Conservation (phyloP, 2,329 filamentous ascomycete species). For the Colletotrichum sp. region DNA sequence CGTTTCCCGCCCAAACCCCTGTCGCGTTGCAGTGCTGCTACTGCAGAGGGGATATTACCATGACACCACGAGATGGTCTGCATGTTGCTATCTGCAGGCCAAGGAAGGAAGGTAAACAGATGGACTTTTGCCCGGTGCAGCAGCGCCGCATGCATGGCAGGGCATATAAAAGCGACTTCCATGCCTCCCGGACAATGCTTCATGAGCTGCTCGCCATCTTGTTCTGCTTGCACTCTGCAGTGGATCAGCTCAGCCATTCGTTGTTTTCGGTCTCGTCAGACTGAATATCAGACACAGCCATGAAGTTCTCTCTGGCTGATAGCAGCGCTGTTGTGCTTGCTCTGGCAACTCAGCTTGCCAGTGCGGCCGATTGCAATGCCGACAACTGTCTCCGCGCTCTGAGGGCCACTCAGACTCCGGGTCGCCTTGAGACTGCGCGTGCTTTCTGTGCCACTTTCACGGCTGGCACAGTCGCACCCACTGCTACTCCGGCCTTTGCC, state of each 20-base stretch:
- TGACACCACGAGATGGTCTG: background rate
- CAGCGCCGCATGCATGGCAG: background rate
- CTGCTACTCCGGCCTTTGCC: background rate
- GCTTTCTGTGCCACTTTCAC: conserved; percentile 30
- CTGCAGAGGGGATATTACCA: background rate
- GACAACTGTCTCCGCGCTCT: conserved; percentile 41
- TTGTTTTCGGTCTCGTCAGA: background rate
- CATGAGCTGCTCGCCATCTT: background rate
- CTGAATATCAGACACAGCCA: background rate
- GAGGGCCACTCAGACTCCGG: conserved; percentile 34
- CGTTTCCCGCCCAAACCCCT: background rate
- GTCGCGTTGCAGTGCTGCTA: background rate
- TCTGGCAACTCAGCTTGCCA: background rate
- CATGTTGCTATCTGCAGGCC: background rate
- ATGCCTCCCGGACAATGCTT: background rate
- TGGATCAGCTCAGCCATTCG: background rate
- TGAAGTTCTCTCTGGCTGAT: background rate
- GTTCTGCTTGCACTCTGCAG: background rate
- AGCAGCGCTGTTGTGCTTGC: background rate
- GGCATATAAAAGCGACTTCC: background rate
- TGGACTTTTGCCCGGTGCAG: background rate
- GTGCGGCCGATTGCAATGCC: conserved; percentile 26
- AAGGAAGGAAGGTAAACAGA: conserved; percentile 1
- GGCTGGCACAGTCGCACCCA: background rate
- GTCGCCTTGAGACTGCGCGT: conserved; percentile 31